phyloP scores from a whole-genome alignment of 2,329 filamentous ascomycete genomes.

The Claviceps africana region DNA sequence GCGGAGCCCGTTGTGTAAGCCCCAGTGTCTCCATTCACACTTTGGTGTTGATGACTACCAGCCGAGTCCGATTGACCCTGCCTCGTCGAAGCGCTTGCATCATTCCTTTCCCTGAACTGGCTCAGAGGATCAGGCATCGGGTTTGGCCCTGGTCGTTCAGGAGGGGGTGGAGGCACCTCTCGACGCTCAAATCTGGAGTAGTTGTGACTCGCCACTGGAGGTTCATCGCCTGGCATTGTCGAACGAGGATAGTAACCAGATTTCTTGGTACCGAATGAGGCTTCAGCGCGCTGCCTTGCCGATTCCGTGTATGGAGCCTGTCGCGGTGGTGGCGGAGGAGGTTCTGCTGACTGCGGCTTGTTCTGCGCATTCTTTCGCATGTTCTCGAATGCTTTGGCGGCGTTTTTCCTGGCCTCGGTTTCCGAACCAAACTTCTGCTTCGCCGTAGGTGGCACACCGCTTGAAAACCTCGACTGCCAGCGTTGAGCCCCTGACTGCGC shows the following conservation, averaged over 20 bases:
- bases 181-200: slow-evolving; percentile 24
- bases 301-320: slow-evolving; percentile 36
- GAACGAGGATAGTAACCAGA: slow-evolving; percentile 37
- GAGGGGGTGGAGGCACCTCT: slow-evolving; percentile 7
- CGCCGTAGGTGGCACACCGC: slow-evolving; percentile 28
- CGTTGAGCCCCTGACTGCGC: slow-evolving; percentile 28
- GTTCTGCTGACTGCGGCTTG: slow-evolving; percentile 13
- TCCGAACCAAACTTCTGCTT: slow-evolving; percentile 22
- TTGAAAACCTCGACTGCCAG: slow-evolving; percentile 29
- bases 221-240: slow-evolving; percentile 35
- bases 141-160: slow-evolving; percentile 5
- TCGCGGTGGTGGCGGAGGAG: slow-evolving; percentile 19
- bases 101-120: slow-evolving; percentile 28
- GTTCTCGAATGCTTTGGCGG: slow-evolving; percentile 28
- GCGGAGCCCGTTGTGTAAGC: neutral
- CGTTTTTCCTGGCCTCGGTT: slow-evolving; percentile 26
- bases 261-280: slow-evolving; percentile 38
- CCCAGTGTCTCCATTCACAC: neutral
- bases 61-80: neutral
- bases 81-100: slow-evolving; percentile 18
- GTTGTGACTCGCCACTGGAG: slow-evolving; percentile 33
- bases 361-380: slow-evolving; percentile 24
- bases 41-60: neutral
- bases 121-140: slow-evolving; percentile 32
- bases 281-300: slow-evolving; percentile 38